phyloP scores from a whole-genome alignment of 371 early-diverging fungal species.

The Haplosporangium sp. region DNA sequence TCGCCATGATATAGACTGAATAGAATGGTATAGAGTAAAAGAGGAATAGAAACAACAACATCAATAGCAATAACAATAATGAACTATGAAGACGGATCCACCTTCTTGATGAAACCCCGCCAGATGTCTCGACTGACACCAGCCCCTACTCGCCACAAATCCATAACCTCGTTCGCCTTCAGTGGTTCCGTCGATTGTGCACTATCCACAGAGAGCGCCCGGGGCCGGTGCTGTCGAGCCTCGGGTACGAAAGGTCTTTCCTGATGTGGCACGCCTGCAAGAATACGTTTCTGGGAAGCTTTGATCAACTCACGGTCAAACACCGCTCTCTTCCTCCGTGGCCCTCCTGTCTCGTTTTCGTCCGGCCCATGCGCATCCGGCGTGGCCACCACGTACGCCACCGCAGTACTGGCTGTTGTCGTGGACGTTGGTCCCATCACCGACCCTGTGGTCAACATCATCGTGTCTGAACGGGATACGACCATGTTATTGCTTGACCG shows the following conservation, averaged over 20 bases:
- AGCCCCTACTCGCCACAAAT: constrained; percentile 48
- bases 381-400: constrained; percentile 48
- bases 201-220: constrained; percentile 50
- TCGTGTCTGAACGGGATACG: background rate
- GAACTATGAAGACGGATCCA: constrained; percentile 12
- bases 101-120: constrained; percentile 49
- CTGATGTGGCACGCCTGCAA: constrained; percentile 26
- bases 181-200: constrained; percentile 37
- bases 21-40: background rate
- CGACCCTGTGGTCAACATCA: background rate
- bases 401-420: constrained; percentile 29
- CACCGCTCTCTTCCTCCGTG: constrained; percentile 25
- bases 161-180: constrained; percentile 39
- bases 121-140: constrained; percentile 53
- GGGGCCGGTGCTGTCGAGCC: constrained; percentile 21
- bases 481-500: too few relatives aligned
- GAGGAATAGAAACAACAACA: background rate
- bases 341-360: constrained; percentile 7
- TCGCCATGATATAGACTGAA: background rate
- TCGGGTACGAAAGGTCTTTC: constrained; percentile 26
- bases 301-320: constrained; percentile 45
- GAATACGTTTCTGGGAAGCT: constrained; percentile 50
- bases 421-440: constrained; percentile 1
- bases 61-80: background rate
- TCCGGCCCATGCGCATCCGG: constrained; percentile 17